Percentiles rank a stretch among this genome's conserved stretches.
Evolutionary conservation across 2,329 filamentous ascomycete species (phyloP).

Genomic region (Pseudocercospora vitis): DNA sequence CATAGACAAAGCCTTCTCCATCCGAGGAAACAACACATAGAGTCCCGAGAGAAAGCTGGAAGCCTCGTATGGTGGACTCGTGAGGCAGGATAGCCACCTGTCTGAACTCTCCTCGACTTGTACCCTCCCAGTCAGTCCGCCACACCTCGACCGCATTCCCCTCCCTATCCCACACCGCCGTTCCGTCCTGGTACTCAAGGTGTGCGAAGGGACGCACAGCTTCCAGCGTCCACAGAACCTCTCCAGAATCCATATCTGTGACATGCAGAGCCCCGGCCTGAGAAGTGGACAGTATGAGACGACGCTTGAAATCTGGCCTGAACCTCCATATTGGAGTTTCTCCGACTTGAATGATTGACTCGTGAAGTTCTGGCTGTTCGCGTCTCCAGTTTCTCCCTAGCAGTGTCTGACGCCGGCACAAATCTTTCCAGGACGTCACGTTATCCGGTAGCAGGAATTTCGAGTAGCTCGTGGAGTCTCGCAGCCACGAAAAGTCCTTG

Average conservation of each 20-base stretch:
- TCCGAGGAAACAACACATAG: slow-evolving; percentile 50
- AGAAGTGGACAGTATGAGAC: slow-evolving; percentile 49
- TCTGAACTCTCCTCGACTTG: slow-evolving; percentile 43
- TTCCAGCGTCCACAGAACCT: slow-evolving; percentile 41
- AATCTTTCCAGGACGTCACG: slow-evolving; percentile 45
- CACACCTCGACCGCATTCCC: slow-evolving; percentile 50
- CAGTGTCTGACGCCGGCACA: slow-evolving; percentile 45
- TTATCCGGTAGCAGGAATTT: slow-evolving; percentile 36
- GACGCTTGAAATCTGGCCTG: slow-evolving; percentile 48
- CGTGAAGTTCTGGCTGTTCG: slow-evolving; percentile 38
- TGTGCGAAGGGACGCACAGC: slow-evolving; percentile 47
- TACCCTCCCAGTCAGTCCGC: slow-evolving; percentile 41
- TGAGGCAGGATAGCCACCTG: slow-evolving; percentile 45
- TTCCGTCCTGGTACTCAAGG: slow-evolving; percentile 51
- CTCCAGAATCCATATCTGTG: slow-evolving; percentile 49
- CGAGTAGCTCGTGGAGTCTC: slow-evolving; percentile 33
- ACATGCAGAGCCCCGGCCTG: slow-evolving; percentile 49
- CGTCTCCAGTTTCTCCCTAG: slow-evolving; percentile 44
- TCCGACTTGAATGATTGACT: slow-evolving; percentile 45
- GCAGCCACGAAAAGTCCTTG: slow-evolving; percentile 38
- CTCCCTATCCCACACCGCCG: slow-evolving; percentile 47
- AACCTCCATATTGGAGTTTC: slow-evolving; percentile 49
- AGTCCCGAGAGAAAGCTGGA: slow-evolving; percentile 46
- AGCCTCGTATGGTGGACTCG: slow-evolving; percentile 47
- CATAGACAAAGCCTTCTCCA: slow-evolving; percentile 49